phyloP scores from a whole-genome alignment of 345 rosid species.

The Balakata baccata region DNA sequence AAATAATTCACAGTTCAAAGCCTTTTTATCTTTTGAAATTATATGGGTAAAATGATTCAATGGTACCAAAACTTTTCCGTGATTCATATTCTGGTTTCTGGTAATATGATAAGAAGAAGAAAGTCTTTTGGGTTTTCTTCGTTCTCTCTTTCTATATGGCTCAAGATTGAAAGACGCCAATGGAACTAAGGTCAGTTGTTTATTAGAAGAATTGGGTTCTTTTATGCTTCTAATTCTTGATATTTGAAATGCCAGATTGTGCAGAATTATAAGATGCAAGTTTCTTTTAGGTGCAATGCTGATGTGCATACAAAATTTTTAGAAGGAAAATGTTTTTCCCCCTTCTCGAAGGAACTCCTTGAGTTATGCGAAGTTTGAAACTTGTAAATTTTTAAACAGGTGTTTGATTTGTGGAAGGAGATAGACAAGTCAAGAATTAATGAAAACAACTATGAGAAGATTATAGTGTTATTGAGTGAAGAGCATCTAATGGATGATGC shows the following conservation, averaged over 20 bases:
- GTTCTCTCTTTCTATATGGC: not conserved
- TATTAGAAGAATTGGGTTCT: not conserved
- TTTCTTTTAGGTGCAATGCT: not conserved
- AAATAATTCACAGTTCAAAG: not conserved
- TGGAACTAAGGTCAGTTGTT: too few species aligned
- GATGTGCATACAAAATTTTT: not conserved
- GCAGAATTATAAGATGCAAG: not conserved
- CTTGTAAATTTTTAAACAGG: slow-evolving; percentile 34
- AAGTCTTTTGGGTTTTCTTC: not conserved
- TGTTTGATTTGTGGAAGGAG: slow-evolving; percentile 60
- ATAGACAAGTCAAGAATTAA: slow-evolving; percentile 44
- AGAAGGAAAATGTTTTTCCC: not conserved
- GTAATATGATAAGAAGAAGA: not conserved
- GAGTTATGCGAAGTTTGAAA: slow-evolving; percentile 5
- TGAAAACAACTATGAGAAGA: slow-evolving; percentile 50
- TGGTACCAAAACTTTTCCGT: too few species aligned
- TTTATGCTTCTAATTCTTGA: not conserved
- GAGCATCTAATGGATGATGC: slow-evolving; percentile 50
- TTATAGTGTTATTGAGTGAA: slow-evolving; percentile 45
- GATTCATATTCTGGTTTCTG: too few species aligned
- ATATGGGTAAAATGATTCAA: too few species aligned
- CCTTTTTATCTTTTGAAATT: not conserved
- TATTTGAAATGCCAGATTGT: not conserved
- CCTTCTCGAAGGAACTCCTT: not conserved
- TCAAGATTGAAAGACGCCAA: too few species aligned